Percentiles rank a stretch among this genome's conserved stretches.
These are phyloP conservation scores for Sutorius eximius DNA, from an alignment of 1,284 basidiomycete genomes.

Conservation along the genomic window DNA sequence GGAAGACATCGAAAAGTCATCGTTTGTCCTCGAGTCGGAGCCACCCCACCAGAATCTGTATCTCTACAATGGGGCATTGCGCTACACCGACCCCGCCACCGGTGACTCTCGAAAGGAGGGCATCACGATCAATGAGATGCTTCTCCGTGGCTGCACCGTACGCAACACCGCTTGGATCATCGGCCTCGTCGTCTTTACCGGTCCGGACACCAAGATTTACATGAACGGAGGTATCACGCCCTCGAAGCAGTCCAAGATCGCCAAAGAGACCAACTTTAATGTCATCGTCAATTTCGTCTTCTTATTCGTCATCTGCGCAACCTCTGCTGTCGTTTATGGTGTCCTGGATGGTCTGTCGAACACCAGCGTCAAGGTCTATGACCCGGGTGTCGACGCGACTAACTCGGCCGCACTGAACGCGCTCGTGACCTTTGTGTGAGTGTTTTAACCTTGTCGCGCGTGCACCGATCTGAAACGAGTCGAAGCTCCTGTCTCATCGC, in stretches of 20 bases:
- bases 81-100: slow-evolving; percentile 58
- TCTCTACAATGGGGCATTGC: slow-evolving; percentile 83
- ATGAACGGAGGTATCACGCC: slow-evolving; percentile 91
- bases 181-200: slow-evolving; percentile 92
- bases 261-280: slow-evolving; percentile 98
- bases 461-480: slow-evolving; percentile 10
- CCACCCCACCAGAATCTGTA: slow-evolving; percentile 94
- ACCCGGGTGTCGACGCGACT: slow-evolving; percentile 63
- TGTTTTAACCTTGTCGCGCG: slow-evolving; percentile 13
- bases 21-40: slow-evolving; percentile 90
- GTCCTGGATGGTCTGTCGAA: slow-evolving; percentile 59
- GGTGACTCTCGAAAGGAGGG: slow-evolving; percentile 61
- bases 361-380: slow-evolving; percentile 77
- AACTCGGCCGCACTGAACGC: slow-evolving; percentile 70
- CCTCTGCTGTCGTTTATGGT: slow-evolving; percentile 76
- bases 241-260: slow-evolving; percentile 94
- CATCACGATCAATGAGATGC: slow-evolving; percentile 88
- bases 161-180: slow-evolving; percentile 95
- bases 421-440: slow-evolving; percentile 88
- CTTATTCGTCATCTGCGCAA: slow-evolving; percentile 75
- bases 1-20: slow-evolving; percentile 87
- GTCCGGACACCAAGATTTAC: slow-evolving; percentile 97
- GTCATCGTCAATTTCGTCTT: slow-evolving; percentile 92
- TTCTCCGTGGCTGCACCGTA: slow-evolving; percentile 90
- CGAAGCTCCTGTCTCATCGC: slow-evolving; percentile 82